phyloP scores from a whole-genome alignment of 345 rosid species.

The Bruguiera sexangula region DNA sequence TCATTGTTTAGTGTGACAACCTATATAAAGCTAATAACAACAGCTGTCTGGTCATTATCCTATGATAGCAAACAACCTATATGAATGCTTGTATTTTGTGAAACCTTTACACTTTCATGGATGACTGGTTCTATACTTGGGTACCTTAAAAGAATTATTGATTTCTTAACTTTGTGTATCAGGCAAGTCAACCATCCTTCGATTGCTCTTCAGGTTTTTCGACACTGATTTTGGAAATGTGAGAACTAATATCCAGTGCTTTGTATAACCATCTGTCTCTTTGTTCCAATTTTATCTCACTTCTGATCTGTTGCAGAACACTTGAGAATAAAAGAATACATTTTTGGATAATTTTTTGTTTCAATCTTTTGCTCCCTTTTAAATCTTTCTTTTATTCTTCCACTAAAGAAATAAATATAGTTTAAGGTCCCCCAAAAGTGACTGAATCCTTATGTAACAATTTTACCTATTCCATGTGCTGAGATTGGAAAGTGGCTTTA shows the following conservation, averaged over 20 bases:
- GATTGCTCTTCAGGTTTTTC: conserved; percentile 86
- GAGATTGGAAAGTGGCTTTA: background rate
- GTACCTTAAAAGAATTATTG: conserved; percentile 15
- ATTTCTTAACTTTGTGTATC: conserved; percentile 32
- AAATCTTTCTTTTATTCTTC: background rate
- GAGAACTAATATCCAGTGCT: conserved; percentile 30
- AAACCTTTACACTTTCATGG: background rate
- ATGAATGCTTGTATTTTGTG: background rate
- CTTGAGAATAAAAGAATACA: background rate
- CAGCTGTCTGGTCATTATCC: background rate
- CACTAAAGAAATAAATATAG: too few species aligned
- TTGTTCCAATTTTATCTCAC: background rate
- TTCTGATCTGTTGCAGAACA: background rate
- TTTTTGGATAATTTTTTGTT: background rate
- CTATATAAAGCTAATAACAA: too few species aligned
- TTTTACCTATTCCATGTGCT: background rate
- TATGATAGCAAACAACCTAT: background rate
- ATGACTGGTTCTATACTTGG: background rate
- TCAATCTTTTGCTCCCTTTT: background rate
- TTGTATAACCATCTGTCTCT: background rate
- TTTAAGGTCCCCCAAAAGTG: too few species aligned
- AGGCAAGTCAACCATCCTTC: conserved; percentile 96
- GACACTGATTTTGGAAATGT: conserved; percentile 80
- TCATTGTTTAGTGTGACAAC: too few species aligned
- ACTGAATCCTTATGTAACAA: background rate